Conservation (phyloP, 306 rosid species). For the Alnus rubra region DNA sequence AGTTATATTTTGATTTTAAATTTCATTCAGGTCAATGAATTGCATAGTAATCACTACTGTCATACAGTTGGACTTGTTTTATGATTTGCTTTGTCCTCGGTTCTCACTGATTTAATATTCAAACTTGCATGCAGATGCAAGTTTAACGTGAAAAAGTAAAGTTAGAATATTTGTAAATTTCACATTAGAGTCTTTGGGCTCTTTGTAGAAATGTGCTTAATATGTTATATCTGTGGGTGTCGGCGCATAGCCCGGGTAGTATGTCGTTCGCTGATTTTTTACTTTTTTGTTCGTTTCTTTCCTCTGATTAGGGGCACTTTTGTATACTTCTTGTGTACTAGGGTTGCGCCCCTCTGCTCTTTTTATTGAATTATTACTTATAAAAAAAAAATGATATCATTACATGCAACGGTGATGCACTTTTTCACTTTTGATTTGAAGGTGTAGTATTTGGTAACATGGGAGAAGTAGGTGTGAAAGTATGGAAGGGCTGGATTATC, state of each 20-base stretch:
- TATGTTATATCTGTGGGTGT: too few relatives aligned
- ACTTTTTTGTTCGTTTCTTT: too few relatives aligned
- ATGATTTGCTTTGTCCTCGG: not conserved
- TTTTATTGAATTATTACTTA: too few relatives aligned
- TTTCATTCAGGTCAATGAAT: not conserved
- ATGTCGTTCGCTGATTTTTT: too few relatives aligned
- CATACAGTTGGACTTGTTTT: not conserved
- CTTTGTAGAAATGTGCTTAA: too few relatives aligned
- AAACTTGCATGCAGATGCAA: not conserved
- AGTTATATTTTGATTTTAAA: not conserved
- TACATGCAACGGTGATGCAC: not conserved
- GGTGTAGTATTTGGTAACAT: not conserved
- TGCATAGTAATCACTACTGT: not conserved
- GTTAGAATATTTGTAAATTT: not conserved
- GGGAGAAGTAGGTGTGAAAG: not conserved
- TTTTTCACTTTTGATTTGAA: not conserved
- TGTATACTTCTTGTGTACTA: too few relatives aligned
- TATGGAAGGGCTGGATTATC: too few relatives aligned
- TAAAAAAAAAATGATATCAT: not conserved
- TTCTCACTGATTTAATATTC: not conserved
- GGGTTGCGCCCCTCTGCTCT: too few relatives aligned
- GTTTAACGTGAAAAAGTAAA: not conserved
- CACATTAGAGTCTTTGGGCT: not conserved
- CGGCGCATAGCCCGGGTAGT: too few relatives aligned
- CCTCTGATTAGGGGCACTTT: too few relatives aligned